Percentiles rank a stretch among this genome's conserved stretches.
Evolutionary conservation across 129 eudicot genomes (phyloP).

Genomic region (Cynara cardunculus): DNA sequence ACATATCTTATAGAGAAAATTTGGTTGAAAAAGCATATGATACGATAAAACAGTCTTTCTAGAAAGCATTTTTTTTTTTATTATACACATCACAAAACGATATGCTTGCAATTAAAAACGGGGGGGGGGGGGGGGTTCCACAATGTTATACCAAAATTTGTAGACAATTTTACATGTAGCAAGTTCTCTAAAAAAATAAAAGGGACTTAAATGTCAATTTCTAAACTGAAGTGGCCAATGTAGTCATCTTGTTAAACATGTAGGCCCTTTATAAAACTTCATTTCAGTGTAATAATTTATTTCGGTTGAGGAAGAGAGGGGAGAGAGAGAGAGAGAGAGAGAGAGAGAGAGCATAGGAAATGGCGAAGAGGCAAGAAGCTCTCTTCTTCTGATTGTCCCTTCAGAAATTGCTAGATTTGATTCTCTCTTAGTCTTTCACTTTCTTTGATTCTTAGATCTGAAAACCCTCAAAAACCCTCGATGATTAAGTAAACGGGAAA

Average conservation of each 20-base stretch:
- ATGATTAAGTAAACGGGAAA: slow-evolving; percentile 18
- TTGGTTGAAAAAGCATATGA: background rate
- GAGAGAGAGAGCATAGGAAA: slow-evolving; percentile 44
- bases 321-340: slow-evolving; percentile 30
- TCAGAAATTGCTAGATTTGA: slow-evolving; percentile 35
- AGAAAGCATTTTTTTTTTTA: background rate
- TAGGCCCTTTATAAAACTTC: slow-evolving; percentile 8
- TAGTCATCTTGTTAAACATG: background rate
- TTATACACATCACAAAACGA: background rate
- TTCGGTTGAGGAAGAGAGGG: slow-evolving; percentile 23
- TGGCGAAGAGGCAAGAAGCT: slow-evolving; percentile 48
- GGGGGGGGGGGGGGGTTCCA: too few relatives aligned
- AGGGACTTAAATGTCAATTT: slow-evolving; percentile 13
- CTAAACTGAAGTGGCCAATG: background rate
- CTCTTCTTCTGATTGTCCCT: slow-evolving; percentile 20
- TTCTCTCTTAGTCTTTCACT: slow-evolving; percentile 22
- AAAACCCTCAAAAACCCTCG: slow-evolving; percentile 21
- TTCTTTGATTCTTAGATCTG: slow-evolving; percentile 44
- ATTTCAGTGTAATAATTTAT: slow-evolving; percentile 31
- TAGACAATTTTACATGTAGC: background rate
- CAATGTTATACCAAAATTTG: background rate
- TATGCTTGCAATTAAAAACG: background rate
- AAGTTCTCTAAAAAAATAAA: background rate
- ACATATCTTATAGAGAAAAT: too few relatives aligned
- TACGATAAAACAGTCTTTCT: background rate